Evolutionary conservation across 805 yeast species (phyloP).

Genomic region (Yamadazyma paraphyllophila): DNA sequence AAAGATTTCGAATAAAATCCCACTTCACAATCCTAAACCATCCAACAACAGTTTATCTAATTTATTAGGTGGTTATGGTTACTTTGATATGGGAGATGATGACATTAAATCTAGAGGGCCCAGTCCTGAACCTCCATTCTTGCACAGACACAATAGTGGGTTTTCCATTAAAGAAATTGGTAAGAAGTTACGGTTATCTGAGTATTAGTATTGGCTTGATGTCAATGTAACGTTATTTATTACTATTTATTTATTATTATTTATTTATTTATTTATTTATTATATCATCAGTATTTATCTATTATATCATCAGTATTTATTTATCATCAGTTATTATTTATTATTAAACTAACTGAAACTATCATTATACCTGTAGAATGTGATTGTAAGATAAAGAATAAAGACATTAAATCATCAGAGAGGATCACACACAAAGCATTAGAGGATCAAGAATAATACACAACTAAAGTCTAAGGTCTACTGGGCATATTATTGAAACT

Average conservation of each 20-base stretch:
- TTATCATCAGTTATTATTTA: no score
- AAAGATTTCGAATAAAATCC: neutral
- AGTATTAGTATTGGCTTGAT: constrained; percentile 39
- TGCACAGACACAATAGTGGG: constrained; percentile 35
- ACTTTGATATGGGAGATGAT: constrained; percentile 57
- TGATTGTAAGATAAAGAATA: no score
- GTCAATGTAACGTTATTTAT: constrained; percentile 5
- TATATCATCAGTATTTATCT: no score
- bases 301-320: no score
- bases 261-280: constrained; percentile 11
- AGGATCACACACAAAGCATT: no score
- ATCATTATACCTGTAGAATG: no score
- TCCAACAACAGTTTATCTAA: constrained; percentile 25
- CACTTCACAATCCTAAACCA: constrained; percentile 6
- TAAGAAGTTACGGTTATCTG: constrained; percentile 60
- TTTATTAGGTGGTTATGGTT: constrained; percentile 58
- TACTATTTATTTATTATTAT: neutral
- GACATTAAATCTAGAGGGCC: constrained; percentile 54
- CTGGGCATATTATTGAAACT: constrained; percentile 3
- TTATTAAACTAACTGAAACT: no score
- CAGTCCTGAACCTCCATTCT: constrained; percentile 54
- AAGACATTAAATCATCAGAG: no score
- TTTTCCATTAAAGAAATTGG: constrained; percentile 57
- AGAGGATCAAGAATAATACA: no score
- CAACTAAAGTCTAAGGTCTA: constrained; percentile 10